Percentiles rank a stretch among this genome's conserved stretches.
Evolutionary conservation across 257 asterid genomes (phyloP).

Genomic region (Nicotiana otophora): DNA sequence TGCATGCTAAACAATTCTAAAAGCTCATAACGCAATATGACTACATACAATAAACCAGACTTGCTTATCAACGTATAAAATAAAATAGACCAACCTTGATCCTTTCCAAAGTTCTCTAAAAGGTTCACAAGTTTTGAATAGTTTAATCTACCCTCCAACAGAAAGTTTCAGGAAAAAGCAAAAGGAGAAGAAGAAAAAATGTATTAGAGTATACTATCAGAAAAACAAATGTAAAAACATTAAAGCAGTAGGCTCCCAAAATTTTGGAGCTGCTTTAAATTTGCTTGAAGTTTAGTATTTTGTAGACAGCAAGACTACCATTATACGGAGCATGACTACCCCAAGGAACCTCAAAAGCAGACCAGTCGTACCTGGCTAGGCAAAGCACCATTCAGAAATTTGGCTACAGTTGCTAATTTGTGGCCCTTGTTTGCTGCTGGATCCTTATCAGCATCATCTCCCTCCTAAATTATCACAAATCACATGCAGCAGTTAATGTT

Average conservation of each 20-base stretch:
- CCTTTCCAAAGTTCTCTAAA: neutral
- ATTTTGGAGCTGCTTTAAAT: neutral
- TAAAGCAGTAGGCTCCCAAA: neutral
- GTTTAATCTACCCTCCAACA: neutral
- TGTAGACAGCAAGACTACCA: neutral
- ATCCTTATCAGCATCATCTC: constrained; percentile 52
- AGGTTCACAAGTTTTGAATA: neutral
- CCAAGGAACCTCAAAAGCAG: neutral
- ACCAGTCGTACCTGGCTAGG: constrained; percentile 58
- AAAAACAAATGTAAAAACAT: neutral
- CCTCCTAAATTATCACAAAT: constrained; percentile 43
- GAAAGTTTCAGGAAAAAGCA: neutral
- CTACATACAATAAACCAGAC: neutral
- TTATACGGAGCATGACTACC: neutral
- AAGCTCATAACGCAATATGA: neutral
- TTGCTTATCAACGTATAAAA: neutral
- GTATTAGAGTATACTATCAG: neutral
- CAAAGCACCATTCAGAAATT: constrained; percentile 71
- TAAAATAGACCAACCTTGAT: neutral
- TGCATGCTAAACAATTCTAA: neutral
- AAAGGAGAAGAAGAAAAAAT: neutral
- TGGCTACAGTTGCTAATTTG: constrained; percentile 46
- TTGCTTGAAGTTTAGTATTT: neutral
- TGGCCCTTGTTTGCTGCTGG: constrained; percentile 45
- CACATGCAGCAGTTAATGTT: constrained; percentile 29